Evolutionary conservation across 352 stramenopile species (phyloP), one percentile per base, ranked within the genome.

Genomic region (Ophiocytium majus): DNA sequence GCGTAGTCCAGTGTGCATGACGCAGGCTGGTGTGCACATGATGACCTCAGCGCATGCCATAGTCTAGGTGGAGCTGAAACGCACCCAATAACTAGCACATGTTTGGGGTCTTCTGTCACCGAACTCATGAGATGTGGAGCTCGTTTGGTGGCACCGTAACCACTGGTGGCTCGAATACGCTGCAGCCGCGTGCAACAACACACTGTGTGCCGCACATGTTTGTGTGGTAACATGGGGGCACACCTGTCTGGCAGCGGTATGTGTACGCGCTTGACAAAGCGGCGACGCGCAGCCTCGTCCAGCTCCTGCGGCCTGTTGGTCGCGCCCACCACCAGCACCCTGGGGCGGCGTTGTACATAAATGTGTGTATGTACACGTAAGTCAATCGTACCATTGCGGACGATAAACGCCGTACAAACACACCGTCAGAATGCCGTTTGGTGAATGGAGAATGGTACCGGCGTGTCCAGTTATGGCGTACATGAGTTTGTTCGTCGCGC

Each of bases 261-360:
- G 89, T 99, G 99, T 32, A 99, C 90, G 49, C 95, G 92, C 89
- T 99, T 99, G 32, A 98, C 96, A 82, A 99, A 88, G 31, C 97
- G 93, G 80, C 96, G 92, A 28, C 96, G 92, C 17, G 96, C 97
- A 63, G 97, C 97, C 92, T 99, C 96, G 84, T 99, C 96, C 10
- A 99, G 91, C 87, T 99, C 97, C 90, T 98, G 94, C 23, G 97
- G 97, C 83, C 95, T 91, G 86, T 99, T 99, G 0, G 97, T 99
- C 0, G 96, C 96, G 57, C 97, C 94, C 93, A 91, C 82, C 1
- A 91, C 79, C 34, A 91, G 63, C 49, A 91, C 89, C 63, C 86
- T 50, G 43, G 5, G 14, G 43, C 43, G 43, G 5, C 5, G 43
- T 57, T n/a, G n/a, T n/a, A n/a, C n/a, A n/a, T n/a, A n/a, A n/a